Percentiles rank a stretch among this genome's conserved stretches.
These are phyloP conservation scores for Monosporozyma aerobia DNA, from an alignment of 805 yeast species.

Conservation along the genomic window DNA sequence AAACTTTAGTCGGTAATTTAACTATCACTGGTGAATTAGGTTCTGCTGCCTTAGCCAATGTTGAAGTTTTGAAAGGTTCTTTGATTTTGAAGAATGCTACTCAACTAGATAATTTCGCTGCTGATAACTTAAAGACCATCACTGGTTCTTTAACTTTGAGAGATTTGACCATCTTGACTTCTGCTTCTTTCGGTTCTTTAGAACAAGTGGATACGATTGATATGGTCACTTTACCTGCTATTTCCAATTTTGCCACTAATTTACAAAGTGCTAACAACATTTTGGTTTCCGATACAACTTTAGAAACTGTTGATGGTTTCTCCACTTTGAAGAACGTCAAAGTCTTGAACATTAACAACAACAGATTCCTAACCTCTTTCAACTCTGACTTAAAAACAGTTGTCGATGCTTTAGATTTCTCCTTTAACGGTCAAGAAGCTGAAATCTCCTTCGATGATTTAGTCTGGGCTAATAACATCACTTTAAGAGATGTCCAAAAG, in stretches of 20 bases:
- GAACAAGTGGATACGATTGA: constrained; percentile 72
- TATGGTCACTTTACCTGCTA: constrained; percentile 82
- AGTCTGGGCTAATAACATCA: constrained; percentile 78
- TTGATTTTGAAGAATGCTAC: constrained; percentile 60
- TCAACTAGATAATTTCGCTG: constrained; percentile 53
- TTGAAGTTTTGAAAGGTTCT: constrained; percentile 70
- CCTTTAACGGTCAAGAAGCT: constrained; percentile 76
- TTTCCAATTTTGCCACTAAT: constrained; percentile 57
- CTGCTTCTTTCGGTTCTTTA: constrained; percentile 69
- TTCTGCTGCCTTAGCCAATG: constrained; percentile 60
- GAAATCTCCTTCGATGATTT: constrained; percentile 61
- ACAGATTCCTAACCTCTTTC: constrained; percentile 62
- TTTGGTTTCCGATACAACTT: constrained; percentile 63
- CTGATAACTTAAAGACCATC: constrained; percentile 69
- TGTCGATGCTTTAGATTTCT: constrained; percentile 63
- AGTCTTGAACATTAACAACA: constrained; percentile 83
- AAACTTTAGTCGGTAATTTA: constrained; percentile 73
- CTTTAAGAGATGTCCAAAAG: constrained; percentile 71
- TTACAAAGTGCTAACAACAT: constrained; percentile 66
- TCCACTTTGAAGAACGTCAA: constrained; percentile 35
- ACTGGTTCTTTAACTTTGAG: constrained; percentile 58
- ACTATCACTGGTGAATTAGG: constrained; percentile 57
- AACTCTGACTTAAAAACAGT: constrained; percentile 67
- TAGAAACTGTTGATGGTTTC: constrained; percentile 61
- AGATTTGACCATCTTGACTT: constrained; percentile 54